These are phyloP conservation scores for Rubia tinctorum DNA, from an alignment of 305 asterid species.

Conservation along the genomic window DNA sequence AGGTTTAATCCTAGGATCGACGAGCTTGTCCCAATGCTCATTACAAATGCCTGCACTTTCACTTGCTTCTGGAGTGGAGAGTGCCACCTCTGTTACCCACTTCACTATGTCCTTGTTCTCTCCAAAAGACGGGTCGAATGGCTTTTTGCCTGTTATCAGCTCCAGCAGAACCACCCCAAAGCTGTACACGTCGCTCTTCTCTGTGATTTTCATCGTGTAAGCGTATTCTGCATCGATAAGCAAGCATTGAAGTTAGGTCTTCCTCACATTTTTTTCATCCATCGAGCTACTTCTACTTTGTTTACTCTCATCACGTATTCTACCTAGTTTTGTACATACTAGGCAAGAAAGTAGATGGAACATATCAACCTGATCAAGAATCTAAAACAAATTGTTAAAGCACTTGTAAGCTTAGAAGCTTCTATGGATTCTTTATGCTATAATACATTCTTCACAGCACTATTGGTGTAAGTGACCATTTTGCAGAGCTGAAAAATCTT, in stretches of 20 bases:
- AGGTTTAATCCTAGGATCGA: slow-evolving; percentile 52
- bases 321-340: too few relatives aligned
- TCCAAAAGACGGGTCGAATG: slow-evolving; percentile 55
- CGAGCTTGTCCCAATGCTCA: slow-evolving; percentile 36
- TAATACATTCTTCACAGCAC: not conserved
- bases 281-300: too few relatives aligned
- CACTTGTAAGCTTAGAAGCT: not conserved
- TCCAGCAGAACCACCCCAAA: slow-evolving; percentile 79
- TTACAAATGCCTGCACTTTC: slow-evolving; percentile 12
- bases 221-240: slow-evolving; percentile 57
- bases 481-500: not conserved
- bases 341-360: too few relatives aligned
- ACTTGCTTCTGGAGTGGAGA: slow-evolving; percentile 27
- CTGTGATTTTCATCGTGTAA: slow-evolving; percentile 65
- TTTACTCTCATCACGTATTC: too few relatives aligned
- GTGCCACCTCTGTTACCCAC: slow-evolving; percentile 55
- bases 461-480: not conserved
- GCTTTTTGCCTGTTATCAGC: slow-evolving; percentile 62
- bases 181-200: slow-evolving; percentile 88
- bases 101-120: slow-evolving; percentile 63
- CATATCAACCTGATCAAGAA: not conserved
- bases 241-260: not conserved
- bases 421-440: not conserved
- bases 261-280: not conserved
- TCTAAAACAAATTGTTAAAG: not conserved